phyloP scores from a whole-genome alignment of 1,284 basidiomycete species.

The Xerocomus amazonicus region DNA sequence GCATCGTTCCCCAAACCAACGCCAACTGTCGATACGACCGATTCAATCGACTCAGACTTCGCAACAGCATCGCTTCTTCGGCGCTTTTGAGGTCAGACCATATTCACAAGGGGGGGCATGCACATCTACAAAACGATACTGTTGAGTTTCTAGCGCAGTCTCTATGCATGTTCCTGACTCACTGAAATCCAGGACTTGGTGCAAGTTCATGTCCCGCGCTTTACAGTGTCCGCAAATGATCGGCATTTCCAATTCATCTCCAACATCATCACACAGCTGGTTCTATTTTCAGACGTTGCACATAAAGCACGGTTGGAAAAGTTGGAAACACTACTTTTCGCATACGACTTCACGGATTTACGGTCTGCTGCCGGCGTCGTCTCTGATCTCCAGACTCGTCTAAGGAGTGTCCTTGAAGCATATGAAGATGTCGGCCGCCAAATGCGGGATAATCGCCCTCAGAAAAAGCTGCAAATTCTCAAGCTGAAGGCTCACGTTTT shows the following conservation, averaged over 20 bases:
- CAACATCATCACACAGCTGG: conserved; percentile 82
- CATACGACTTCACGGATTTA: conserved; percentile 88
- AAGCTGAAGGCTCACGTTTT: conserved; percentile 76
- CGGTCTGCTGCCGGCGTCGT: conserved; percentile 67
- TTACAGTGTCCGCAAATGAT: conserved; percentile 87
- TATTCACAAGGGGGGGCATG: conserved; percentile 40
- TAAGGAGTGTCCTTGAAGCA: conserved; percentile 66
- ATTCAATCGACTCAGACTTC: conserved; percentile 87
- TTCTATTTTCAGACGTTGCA: conserved; percentile 86
- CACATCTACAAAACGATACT: conserved; percentile 80
- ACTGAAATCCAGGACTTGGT: conserved; percentile 65
- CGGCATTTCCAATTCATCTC: conserved; percentile 87
- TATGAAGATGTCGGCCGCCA: conserved; percentile 50
- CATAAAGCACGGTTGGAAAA: conserved; percentile 75
- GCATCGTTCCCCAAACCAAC: conserved; percentile 87
- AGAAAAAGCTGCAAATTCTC: conserved; percentile 56
- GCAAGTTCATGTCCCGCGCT: conserved; percentile 76
- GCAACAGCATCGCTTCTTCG: conserved; percentile 63
- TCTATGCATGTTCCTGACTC: conserved; percentile 13
- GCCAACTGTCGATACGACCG: conserved; percentile 89
- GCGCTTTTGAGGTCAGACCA: conserved; percentile 35
- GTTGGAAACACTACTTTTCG: conserved; percentile 83
- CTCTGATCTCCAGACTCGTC: conserved; percentile 68
- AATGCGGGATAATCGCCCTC: conserved; percentile 39
- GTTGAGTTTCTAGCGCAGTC: conserved; percentile 38